These are phyloP conservation scores for Carex scoparia DNA, from an alignment of 176 grass and related monocot genomes.

Conservation along the genomic window DNA sequence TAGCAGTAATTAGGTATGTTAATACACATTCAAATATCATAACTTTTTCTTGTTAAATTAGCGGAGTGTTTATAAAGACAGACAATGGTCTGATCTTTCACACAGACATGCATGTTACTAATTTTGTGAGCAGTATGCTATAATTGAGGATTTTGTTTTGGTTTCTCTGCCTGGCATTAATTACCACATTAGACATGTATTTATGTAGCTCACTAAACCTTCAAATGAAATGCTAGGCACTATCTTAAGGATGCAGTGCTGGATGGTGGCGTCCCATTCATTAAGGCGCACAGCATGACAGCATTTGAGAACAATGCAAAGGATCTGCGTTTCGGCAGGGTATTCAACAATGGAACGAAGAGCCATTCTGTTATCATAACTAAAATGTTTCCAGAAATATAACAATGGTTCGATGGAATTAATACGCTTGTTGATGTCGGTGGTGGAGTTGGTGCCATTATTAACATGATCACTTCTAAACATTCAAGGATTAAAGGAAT, in stretches of 20 bases:
- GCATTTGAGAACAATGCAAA: constrained; percentile 35
- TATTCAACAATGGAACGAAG: constrained; percentile 45
- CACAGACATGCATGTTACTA: too few relatives aligned
- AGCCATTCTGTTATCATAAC: constrained; percentile 25
- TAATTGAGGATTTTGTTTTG: too few relatives aligned
- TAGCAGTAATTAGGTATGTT: too few relatives aligned
- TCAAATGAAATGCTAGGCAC: constrained; percentile 12
- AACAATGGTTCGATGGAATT: background rate
- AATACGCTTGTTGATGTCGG: constrained; percentile 31
- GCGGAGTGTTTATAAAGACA: too few relatives aligned
- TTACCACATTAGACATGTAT: background rate
- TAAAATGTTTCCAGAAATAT: constrained; percentile 30
- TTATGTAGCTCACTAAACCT: background rate
- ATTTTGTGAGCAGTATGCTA: too few relatives aligned
- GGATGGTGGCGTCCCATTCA: constrained; percentile 32
- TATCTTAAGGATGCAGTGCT: constrained; percentile 30
- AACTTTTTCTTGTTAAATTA: too few relatives aligned
- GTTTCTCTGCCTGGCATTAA: background rate
- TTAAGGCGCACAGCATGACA: constrained; percentile 34
- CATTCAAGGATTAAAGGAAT: constrained; percentile 23
- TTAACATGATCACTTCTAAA: constrained; percentile 6
- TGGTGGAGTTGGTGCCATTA: constrained; percentile 17
- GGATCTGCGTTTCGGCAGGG: constrained; percentile 6
- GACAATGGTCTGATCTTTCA: too few relatives aligned
- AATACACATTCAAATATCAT: too few relatives aligned